A percentile compares a stretch with the other conserved stretches of the same genome.
Conservation (phyloP, 805 yeast genomes). For the Candida takata region DNA sequence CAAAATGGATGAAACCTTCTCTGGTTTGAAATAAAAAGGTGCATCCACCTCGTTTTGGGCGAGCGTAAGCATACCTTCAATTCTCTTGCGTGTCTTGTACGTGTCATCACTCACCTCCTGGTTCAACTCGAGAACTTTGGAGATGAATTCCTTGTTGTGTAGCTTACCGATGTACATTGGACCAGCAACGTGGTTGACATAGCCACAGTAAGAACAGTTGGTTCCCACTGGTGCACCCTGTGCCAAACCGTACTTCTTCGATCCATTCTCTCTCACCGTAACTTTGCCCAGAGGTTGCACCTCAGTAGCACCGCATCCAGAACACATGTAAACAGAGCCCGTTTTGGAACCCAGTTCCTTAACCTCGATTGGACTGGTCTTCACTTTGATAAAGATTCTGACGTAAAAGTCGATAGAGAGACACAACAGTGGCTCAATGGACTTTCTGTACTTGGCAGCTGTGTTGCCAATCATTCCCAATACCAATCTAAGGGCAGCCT, state of each 20-base stretch:
- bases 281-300: conserved; percentile 72
- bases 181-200: conserved; percentile 74
- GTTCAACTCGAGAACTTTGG: conserved; percentile 52
- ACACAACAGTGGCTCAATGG: conserved; percentile 80
- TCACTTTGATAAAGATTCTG: conserved; percentile 74
- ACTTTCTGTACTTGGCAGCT: conserved; percentile 85
- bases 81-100: conserved; percentile 77
- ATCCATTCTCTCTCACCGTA: conserved; percentile 34
- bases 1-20: conserved; percentile 64
- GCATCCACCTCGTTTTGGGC: conserved; percentile 65
- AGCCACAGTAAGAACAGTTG: conserved; percentile 64
- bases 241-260: conserved; percentile 53
- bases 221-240: conserved; percentile 54
- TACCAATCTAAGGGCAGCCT: conserved; percentile 83
- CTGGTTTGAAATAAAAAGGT: conserved; percentile 82
- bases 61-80: conserved; percentile 86
- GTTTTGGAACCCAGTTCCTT: conserved; percentile 72
- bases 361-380: conserved; percentile 72
- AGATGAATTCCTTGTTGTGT: conserved; percentile 64
- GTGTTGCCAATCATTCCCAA: conserved; percentile 66
- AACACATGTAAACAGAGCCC: conserved; percentile 74
- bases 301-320: conserved; percentile 73
- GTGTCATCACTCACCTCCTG: conserved; percentile 41
- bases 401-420: conserved; percentile 91
- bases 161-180: conserved; percentile 92